Conservation (phyloP, 2,329 filamentous ascomycete species). For the Aspergillus sp. region DNA sequence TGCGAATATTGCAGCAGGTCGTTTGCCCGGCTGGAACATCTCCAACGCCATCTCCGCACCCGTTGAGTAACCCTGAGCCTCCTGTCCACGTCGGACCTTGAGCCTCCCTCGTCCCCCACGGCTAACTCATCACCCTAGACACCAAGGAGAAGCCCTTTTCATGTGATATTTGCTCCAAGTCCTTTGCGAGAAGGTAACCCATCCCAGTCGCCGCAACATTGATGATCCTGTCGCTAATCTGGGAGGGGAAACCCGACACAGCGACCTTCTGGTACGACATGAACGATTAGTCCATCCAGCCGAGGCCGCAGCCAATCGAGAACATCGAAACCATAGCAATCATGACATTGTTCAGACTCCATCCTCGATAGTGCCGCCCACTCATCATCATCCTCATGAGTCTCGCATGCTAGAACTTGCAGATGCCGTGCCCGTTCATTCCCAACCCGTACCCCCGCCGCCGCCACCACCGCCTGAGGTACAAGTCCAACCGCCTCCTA, state of each 20-base stretch:
- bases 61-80: slow-evolving; percentile 41
- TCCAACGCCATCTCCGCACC: slow-evolving; percentile 51
- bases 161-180: slow-evolving; percentile 49
- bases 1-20: slow-evolving; percentile 49
- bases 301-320: slow-evolving; percentile 40
- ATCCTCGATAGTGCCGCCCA: slow-evolving; percentile 35
- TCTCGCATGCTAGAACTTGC: slow-evolving; percentile 46
- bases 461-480: slow-evolving; percentile 34
- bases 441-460: slow-evolving; percentile 28
- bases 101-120: background rate
- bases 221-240: slow-evolving; percentile 19
- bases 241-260: slow-evolving; percentile 20
- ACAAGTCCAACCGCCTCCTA: slow-evolving; percentile 35
- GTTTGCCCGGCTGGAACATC: slow-evolving; percentile 49
- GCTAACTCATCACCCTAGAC: slow-evolving; percentile 34
- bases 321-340: slow-evolving; percentile 33
- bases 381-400: slow-evolving; percentile 30
- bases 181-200: slow-evolving; percentile 45
- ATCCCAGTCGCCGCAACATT: slow-evolving; percentile 1
- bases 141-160: slow-evolving; percentile 51
- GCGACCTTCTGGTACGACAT: slow-evolving; percentile 50
- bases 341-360: slow-evolving; percentile 33
- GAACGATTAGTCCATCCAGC: slow-evolving; percentile 48
- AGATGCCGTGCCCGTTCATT: slow-evolving; percentile 42
- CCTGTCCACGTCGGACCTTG: slow-evolving; percentile 8